phyloP scores from a whole-genome alignment of 257 asterid genomes.

The Fraxinus cuspidata region DNA sequence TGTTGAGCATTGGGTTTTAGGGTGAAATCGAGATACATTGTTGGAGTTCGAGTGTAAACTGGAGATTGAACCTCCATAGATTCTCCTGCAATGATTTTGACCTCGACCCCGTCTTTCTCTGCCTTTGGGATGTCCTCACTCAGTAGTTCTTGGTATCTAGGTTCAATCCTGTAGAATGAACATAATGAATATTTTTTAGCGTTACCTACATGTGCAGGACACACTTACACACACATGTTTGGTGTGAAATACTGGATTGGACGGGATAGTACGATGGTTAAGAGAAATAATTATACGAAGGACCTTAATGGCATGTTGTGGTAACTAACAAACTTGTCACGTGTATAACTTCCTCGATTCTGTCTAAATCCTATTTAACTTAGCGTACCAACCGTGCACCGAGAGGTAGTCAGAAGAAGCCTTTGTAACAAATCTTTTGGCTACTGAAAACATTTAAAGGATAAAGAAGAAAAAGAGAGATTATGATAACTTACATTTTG shows the following conservation, averaged over 20 bases:
- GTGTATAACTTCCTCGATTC: not conserved
- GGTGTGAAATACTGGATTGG: not conserved
- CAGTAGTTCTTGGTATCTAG: conserved; percentile 79
- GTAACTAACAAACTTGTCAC: not conserved
- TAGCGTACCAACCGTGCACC: not conserved
- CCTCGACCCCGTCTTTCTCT: conserved; percentile 71
- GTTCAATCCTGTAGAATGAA: conserved; percentile 65
- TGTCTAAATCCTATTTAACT: not conserved
- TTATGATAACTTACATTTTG: conserved; percentile 62
- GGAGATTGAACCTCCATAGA: conserved; percentile 87
- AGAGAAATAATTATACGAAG: not conserved
- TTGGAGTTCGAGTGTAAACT: conserved; percentile 79
- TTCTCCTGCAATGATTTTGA: conserved; percentile 84
- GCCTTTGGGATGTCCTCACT: conserved; percentile 62
- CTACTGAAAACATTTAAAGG: not conserved
- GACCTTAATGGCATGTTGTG: not conserved
- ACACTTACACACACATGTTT: no score
- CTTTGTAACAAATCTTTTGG: not conserved
- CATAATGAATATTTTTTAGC: not conserved
- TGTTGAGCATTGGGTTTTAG: conserved; percentile 51
- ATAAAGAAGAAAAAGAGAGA: not conserved
- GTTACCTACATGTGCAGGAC: not conserved
- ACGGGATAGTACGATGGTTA: not conserved
- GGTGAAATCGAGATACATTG: conserved; percentile 86
- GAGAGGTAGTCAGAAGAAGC: not conserved